Conservation (phyloP, 116 monocot genomes). For the Iris pallida region DNA sequence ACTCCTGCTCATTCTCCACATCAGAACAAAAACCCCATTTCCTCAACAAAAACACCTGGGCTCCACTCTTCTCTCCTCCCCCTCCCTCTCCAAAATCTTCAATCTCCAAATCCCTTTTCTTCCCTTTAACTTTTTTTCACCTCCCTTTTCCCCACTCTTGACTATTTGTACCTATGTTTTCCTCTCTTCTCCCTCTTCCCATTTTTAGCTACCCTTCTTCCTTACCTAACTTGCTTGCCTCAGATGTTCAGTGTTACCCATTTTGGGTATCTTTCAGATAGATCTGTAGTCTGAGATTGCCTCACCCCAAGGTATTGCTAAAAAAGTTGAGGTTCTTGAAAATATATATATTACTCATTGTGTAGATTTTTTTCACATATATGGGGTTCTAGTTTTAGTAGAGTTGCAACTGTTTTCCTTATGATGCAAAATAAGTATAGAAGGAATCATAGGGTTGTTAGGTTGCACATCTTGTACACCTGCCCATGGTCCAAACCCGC, state of each 20-base stretch:
- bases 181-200: too few species aligned
- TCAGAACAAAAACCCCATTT: conserved; percentile 47
- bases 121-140: not conserved
- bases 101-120: not conserved
- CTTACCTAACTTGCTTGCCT: too few species aligned
- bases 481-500: conserved; percentile 33
- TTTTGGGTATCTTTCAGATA: not conserved
- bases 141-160: not conserved
- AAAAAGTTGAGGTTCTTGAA: too few species aligned
- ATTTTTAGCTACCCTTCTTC: too few species aligned
- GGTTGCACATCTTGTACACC: conserved; percentile 34
- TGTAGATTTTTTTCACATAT: too few species aligned
- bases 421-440: conserved; percentile 62
- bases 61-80: conserved; percentile 7
- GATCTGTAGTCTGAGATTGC: too few species aligned
- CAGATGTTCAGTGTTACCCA: not conserved
- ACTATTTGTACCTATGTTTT: too few species aligned
- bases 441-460: conserved; percentile 39
- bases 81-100: conserved; percentile 10
- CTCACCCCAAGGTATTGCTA: too few species aligned
- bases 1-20: conserved; percentile 11
- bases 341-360: too few species aligned
- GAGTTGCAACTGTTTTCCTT: conserved; percentile 8
- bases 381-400: not conserved
- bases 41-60: not conserved